These are phyloP conservation scores for Trichoderma orchidacearum DNA, from an alignment of 495 filamentous ascomycete genomes.

Conservation along the genomic window DNA sequence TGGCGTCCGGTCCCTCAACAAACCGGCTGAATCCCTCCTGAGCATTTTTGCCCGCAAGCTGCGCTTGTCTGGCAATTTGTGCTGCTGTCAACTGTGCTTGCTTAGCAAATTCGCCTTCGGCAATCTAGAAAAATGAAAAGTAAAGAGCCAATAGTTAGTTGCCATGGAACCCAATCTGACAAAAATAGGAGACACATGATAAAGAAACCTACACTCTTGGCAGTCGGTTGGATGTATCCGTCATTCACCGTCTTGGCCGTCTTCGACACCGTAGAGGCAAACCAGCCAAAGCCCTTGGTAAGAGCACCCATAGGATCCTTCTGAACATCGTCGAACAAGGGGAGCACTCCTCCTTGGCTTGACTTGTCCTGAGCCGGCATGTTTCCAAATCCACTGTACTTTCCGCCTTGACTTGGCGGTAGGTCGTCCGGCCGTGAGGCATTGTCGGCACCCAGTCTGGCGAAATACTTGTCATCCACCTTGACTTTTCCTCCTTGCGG, in stretches of 20 bases:
- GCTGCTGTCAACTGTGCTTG: conserved; percentile 63
- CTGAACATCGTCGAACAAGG: conserved; percentile 69
- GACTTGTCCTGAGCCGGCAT: conserved; percentile 34
- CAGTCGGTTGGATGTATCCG: conserved; percentile 78
- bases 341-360: conserved; percentile 27
- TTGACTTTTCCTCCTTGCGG: conserved; percentile 39
- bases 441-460: conserved; percentile 68
- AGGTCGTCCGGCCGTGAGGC: conserved; percentile 56
- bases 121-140: conserved; percentile 36
- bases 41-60: conserved; percentile 51
- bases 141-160: background rate
- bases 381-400: conserved; percentile 82
- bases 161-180: background rate
- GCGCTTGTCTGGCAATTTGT: conserved; percentile 44
- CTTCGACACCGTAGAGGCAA: conserved; percentile 71
- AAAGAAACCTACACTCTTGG: conserved; percentile 52
- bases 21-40: conserved; percentile 69
- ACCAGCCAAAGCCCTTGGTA: conserved; percentile 90
- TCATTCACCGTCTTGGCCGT: conserved; percentile 82
- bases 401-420: conserved; percentile 80
- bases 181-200: conserved; percentile 1
- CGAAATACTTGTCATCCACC: conserved; percentile 80
- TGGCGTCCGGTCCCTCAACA: conserved; percentile 46
- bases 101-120: conserved; percentile 76
- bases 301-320: conserved; percentile 81